These are phyloP conservation scores for Torulaspora pretoriensis DNA, from an alignment of 1,139 yeast genomes.

Conservation along the genomic window DNA sequence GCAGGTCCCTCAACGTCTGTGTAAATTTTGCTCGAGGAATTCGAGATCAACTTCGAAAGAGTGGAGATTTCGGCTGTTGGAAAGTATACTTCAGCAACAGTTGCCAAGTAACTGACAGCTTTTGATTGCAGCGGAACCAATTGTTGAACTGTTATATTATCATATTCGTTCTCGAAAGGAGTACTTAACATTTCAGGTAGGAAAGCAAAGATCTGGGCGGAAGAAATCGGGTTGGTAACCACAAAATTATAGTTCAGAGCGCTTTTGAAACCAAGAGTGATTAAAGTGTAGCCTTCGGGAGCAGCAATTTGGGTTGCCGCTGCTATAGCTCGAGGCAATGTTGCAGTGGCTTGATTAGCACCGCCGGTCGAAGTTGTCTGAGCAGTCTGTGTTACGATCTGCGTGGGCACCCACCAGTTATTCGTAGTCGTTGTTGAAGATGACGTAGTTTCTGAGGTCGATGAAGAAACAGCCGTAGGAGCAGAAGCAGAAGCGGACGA, in stretches of 20 bases:
- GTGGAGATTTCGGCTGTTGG: slow-evolving; percentile 47
- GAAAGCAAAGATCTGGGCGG: slow-evolving; percentile 73
- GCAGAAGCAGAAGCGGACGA: slow-evolving; percentile 7
- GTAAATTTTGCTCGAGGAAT: slow-evolving; percentile 48
- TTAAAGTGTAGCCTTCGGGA: slow-evolving; percentile 45
- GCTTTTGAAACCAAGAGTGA: slow-evolving; percentile 67
- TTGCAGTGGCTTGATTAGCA: slow-evolving; percentile 40
- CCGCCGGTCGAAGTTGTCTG: slow-evolving; percentile 32
- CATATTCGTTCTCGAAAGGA: slow-evolving; percentile 45
- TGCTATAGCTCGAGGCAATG: slow-evolving; percentile 66
- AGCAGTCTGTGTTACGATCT: slow-evolving; percentile 33
- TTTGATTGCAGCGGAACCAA: slow-evolving; percentile 60
- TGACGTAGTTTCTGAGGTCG: slow-evolving; percentile 10
- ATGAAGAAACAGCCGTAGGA: slow-evolving; percentile 1
- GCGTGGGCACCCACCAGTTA: slow-evolving; percentile 39
- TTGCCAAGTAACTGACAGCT: slow-evolving; percentile 51
- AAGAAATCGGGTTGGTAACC: slow-evolving; percentile 58
- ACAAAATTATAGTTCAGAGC: slow-evolving; percentile 70
- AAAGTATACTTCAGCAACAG: slow-evolving; percentile 75
- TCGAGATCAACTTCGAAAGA: slow-evolving; percentile 45
- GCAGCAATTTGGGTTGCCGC: slow-evolving; percentile 35
- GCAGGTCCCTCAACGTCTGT: slow-evolving; percentile 47
- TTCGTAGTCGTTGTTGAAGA: slow-evolving; percentile 14
- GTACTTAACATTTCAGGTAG: slow-evolving; percentile 53
- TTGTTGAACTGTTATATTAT: slow-evolving; percentile 51